These are phyloP conservation scores for Acer negundo DNA, from an alignment of 345 rosid genomes.

Conservation along the genomic window DNA sequence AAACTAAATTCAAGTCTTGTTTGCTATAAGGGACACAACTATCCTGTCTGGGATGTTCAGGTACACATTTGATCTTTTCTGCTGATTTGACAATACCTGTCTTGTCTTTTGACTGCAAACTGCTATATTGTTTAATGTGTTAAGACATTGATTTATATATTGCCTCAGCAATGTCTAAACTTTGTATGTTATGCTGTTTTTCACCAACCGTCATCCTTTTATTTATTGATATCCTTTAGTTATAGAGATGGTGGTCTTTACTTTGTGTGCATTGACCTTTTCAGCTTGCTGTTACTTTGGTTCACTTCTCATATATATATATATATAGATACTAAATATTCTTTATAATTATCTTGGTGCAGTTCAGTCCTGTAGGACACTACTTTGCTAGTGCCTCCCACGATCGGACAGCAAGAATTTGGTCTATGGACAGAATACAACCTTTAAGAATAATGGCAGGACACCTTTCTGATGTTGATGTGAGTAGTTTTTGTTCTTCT, in stretches of 20 bases:
- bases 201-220: background rate
- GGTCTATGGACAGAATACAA: slow-evolving; percentile 94
- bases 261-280: background rate
- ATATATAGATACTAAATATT: background rate
- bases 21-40: slow-evolving; percentile 98
- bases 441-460: slow-evolving; percentile 97
- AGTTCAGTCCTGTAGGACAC: slow-evolving; percentile 95
- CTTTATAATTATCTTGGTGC: slow-evolving; percentile 36
- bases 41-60: slow-evolving; percentile 99
- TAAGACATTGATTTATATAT: background rate
- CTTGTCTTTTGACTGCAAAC: background rate
- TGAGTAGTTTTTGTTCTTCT: slow-evolving; percentile 36
- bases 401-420: slow-evolving; percentile 92
- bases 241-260: background rate
- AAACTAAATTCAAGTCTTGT: slow-evolving; percentile 94
- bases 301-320: background rate
- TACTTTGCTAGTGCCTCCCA: slow-evolving; percentile 96
- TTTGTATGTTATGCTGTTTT: background rate
- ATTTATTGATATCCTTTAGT: background rate
- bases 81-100: slow-evolving; percentile 5
- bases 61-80: slow-evolving; percentile 35
- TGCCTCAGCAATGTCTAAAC: background rate
- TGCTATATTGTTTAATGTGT: background rate
- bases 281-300: background rate
- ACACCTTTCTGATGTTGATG: slow-evolving; percentile 97